These are phyloP conservation scores for Phalaenopsis aphrodite DNA, from an alignment of 106 monocot species.

Conservation along the genomic window DNA sequence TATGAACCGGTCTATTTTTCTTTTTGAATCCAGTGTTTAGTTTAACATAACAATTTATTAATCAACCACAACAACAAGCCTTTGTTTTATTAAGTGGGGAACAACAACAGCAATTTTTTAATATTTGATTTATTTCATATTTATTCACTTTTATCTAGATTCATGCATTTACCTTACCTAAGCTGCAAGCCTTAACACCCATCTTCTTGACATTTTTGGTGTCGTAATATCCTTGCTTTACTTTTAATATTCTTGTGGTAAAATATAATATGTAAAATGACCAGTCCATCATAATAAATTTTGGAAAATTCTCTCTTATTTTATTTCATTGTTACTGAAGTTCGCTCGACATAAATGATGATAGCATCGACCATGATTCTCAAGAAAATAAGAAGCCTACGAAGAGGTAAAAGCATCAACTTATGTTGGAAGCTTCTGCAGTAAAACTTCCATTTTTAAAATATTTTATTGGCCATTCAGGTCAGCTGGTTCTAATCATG, in stretches of 20 bases:
- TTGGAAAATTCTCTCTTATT: background rate
- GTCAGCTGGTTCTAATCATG: conserved; percentile 16
- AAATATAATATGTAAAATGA: background rate
- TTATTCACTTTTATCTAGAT: background rate
- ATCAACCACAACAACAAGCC: background rate
- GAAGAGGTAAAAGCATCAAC: conserved; percentile 28
- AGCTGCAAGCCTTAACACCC: no score
- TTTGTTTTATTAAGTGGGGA: no score
- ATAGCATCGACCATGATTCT: conserved; percentile 10
- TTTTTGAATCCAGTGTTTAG: background rate
- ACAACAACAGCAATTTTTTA: background rate
- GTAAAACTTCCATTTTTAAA: background rate
- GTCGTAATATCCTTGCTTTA: no score
- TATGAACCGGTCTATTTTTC: background rate
- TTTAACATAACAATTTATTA: background rate
- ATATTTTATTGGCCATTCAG: conserved; percentile 1
- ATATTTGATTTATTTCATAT: background rate
- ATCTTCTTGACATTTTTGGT: no score
- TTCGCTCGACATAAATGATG: conserved; percentile 12
- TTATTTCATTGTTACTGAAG: conserved; percentile 26
- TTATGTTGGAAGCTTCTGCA: background rate
- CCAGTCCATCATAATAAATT: background rate
- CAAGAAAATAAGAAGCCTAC: conserved; percentile 14
- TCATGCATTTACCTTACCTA: background rate
- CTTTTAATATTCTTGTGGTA: background rate